These are phyloP conservation scores for Chaetomium globosum DNA, from an alignment of 2,329 filamentous ascomycete genomes.

Conservation along the genomic window DNA sequence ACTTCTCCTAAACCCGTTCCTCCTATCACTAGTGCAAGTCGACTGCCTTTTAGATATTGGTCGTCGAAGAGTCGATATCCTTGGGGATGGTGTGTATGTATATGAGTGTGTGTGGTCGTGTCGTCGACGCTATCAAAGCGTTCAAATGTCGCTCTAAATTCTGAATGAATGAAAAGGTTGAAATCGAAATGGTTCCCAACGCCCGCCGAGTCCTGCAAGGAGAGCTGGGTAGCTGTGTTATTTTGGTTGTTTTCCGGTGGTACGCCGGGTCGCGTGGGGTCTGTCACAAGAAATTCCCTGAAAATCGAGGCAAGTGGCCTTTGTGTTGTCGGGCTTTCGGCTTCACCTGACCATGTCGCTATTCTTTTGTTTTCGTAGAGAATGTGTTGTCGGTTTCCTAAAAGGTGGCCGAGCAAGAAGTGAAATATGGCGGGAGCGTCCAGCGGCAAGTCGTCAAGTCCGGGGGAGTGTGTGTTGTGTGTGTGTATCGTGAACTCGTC, in stretches of 20 bases:
- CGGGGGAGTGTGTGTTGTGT: not conserved
- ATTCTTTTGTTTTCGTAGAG: conserved; percentile 8
- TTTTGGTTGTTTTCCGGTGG: not conserved
- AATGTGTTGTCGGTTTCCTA: conserved; percentile 13
- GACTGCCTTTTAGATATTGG: not conserved
- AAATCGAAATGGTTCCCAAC: conserved; percentile 17
- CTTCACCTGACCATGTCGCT: conserved; percentile 20
- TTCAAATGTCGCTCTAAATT: not conserved
- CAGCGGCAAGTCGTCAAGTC: conserved; percentile 16
- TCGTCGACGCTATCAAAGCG: conserved; percentile 23
- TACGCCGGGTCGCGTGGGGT: conserved; percentile 1
- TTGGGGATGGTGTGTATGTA: not conserved
- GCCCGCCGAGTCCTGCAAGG: conserved; percentile 26
- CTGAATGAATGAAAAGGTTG: not conserved
- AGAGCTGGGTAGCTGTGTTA: conserved; percentile 17
- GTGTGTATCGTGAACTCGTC: not conserved
- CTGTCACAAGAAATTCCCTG: not conserved
- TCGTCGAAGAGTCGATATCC: conserved; percentile 2
- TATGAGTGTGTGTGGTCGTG: not conserved
- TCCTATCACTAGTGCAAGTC: not conserved
- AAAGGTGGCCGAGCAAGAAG: conserved; percentile 3
- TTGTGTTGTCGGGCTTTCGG: conserved; percentile 1
- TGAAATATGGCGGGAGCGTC: conserved; percentile 17
- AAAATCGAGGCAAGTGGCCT: not conserved
- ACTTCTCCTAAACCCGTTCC: not conserved